Evolutionary conservation across 2,329 filamentous ascomycete species (phyloP), one percentile per base, ranked within the genome.

Genomic region (Calonectria ilicicola): DNA sequence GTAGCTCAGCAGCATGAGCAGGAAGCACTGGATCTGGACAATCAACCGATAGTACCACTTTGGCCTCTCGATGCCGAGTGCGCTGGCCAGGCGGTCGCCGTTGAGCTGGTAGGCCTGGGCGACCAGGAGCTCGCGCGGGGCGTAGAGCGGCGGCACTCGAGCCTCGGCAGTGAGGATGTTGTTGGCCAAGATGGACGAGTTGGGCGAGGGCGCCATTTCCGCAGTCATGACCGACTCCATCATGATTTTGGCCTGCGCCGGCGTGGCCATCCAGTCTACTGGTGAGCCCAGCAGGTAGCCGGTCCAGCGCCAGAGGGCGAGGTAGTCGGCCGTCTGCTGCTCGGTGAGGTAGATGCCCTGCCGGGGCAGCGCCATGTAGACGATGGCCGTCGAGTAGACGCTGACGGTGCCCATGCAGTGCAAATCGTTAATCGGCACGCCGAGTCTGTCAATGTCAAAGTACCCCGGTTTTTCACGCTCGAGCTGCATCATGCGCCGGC

Each of bases 291-390:
- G 88, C 35, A 95, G 86, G 78, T 94, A 88, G 0, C 90, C 93
- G 15, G 96, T 90, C 74, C 94, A 93, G 3, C 94, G 89, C 93
- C 94, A 96, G 1, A 96, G 85, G 0, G 93, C 93, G 53, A 94
- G 86, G 80, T 94, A 96, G 78, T 95, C 93, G 2, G 80, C 80
- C 2, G 90, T 91, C 80, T 96, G 93, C 70, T 89, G 89, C 32
- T 86, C 70, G 0, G 88, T 87, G 29, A 94, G 84, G 75, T 85
- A 92, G 67, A 96, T 91, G 2, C 94, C 94, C 83, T 96, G 94
- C 0, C 93, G 87, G 0, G 94, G 94, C 5, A 96, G 87, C 27
- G 90, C 89, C 29, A 94, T 81, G 87, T 90, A 95, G 72, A 95
- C 87, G 2, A 95, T 82, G 0, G 89, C 89, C 0, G 91, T 87